These are phyloP conservation scores for Massariosphaeria phaeospora DNA, from an alignment of 495 filamentous ascomycete species.

Conservation along the genomic window DNA sequence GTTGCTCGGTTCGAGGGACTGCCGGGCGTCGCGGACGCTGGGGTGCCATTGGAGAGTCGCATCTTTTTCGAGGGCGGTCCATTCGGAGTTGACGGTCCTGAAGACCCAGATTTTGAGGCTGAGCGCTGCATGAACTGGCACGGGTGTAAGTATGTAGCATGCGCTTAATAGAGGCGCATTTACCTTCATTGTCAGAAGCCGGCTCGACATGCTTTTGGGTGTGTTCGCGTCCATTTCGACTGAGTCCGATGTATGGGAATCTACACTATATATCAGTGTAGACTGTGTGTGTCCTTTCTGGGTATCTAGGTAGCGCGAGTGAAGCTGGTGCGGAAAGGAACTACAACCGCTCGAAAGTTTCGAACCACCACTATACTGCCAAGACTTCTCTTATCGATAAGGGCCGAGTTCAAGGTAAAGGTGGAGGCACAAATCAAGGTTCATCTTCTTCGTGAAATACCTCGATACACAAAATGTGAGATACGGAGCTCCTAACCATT, in stretches of 20 bases:
- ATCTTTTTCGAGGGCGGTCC: slow-evolving; percentile 46
- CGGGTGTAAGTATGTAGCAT: not conserved
- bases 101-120: slow-evolving; percentile 47
- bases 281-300: too few species aligned
- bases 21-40: slow-evolving; percentile 31
- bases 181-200: slow-evolving; percentile 31
- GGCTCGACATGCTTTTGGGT: slow-evolving; percentile 22
- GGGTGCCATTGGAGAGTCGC: slow-evolving; percentile 42
- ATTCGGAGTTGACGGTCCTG: slow-evolving; percentile 42
- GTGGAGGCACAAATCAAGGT: too few species aligned
- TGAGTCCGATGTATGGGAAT: too few species aligned
- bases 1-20: slow-evolving; percentile 44
- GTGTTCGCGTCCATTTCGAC: slow-evolving; percentile 9
- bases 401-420: too few species aligned
- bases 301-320: not conserved
- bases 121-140: slow-evolving; percentile 90
- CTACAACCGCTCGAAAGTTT: too few species aligned
- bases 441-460: too few species aligned
- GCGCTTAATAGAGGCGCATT: not conserved
- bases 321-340: not conserved
- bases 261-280: too few species aligned
- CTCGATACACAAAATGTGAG: too few species aligned
- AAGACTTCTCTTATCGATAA: too few species aligned
- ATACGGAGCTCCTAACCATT: too few species aligned
- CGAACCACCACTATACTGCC: too few species aligned